phyloP scores from a whole-genome alignment of 148 eudicot species.

The Rhododendron kiyosumense region DNA sequence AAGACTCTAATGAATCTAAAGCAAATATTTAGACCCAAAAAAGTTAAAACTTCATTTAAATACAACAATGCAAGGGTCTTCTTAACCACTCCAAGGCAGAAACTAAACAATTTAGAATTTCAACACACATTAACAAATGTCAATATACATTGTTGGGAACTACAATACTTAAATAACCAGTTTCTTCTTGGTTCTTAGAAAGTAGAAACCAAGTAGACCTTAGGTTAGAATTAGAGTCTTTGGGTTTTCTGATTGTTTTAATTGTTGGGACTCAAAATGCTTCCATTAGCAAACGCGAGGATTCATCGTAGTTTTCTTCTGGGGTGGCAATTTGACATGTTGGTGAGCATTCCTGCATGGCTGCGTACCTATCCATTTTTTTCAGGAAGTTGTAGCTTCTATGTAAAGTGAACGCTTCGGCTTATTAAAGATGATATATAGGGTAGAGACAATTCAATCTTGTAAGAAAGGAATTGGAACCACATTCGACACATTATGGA shows the following conservation, averaged over 20 bases:
- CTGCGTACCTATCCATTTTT: not conserved
- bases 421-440: not conserved
- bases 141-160: no score
- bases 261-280: not conserved
- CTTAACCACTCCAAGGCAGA: no score
- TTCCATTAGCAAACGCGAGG: not conserved
- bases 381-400: not conserved
- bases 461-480: not conserved
- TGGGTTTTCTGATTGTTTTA: not conserved
- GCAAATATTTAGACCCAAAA: not conserved
- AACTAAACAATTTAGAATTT: no score
- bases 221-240: not conserved
- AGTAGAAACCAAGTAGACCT: no score
- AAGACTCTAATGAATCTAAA: no score
- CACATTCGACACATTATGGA: not conserved
- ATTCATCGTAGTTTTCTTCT: not conserved
- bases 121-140: no score
- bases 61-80: no score
- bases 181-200: no score
- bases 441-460: not conserved
- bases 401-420: not conserved
- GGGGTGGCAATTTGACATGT: not conserved
- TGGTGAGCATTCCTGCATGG: not conserved
- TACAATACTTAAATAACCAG: no score
- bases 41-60: not conserved